phyloP scores from a whole-genome alignment of 2,329 filamentous ascomycete genomes.

The Diplodia seriata region DNA sequence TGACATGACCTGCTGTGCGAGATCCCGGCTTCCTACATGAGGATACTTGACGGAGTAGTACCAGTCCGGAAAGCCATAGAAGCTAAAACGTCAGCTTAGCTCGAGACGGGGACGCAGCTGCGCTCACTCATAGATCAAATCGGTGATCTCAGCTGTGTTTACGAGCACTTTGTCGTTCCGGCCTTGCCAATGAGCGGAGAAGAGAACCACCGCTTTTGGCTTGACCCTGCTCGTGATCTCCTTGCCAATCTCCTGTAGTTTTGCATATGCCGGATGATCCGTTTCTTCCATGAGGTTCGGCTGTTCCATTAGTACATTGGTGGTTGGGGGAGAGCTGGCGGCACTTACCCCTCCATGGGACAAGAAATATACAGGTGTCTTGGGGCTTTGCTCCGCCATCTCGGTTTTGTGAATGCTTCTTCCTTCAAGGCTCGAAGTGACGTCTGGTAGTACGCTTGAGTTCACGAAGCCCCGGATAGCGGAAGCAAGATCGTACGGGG shows the following conservation, averaged over 20 bases:
- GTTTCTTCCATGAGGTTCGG: constrained; percentile 73
- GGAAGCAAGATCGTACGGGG: constrained; percentile 5
- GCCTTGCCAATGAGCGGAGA: constrained; percentile 80
- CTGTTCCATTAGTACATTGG: constrained; percentile 7
- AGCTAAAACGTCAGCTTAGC: constrained; percentile 42
- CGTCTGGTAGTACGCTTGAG: background rate
- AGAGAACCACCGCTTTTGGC: constrained; percentile 75
- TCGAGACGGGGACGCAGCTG: too few species aligned
- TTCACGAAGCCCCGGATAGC: background rate
- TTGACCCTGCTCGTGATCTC: constrained; percentile 75
- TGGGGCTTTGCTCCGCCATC: background rate
- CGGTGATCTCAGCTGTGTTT: constrained; percentile 68
- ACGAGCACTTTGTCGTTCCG: constrained; percentile 64
- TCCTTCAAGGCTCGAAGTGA: background rate
- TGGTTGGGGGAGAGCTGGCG: too few species aligned
- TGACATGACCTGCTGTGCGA: constrained; percentile 65
- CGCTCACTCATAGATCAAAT: constrained; percentile 69
- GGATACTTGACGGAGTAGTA: constrained; percentile 71
- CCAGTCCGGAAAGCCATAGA: constrained; percentile 71
- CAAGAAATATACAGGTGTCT: constrained; percentile 27
- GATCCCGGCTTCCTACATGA: constrained; percentile 63
- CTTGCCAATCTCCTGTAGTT: constrained; percentile 69
- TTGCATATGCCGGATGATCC: constrained; percentile 69
- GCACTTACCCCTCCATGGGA: constrained; percentile 29
- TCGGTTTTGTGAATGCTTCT: background rate